Evolutionary conservation across 257 asterid genomes (phyloP).

Genomic region (Parsonsia alboflavescens): DNA sequence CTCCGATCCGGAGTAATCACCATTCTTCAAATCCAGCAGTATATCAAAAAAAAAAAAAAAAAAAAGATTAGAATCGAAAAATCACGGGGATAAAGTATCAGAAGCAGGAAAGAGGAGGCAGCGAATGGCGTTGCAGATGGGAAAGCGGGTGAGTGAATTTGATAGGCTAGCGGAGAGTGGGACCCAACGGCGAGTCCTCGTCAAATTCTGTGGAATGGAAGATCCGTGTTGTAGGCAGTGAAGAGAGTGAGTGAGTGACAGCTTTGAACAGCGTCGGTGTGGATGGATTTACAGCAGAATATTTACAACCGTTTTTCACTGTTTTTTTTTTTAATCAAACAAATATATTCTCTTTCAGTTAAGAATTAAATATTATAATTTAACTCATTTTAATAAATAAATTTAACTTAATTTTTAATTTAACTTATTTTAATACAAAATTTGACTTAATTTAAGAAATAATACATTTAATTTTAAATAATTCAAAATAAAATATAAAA

Average conservation of each 20-base stretch:
- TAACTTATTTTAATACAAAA: too few relatives aligned
- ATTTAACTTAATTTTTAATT: too few relatives aligned
- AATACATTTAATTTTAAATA: too few relatives aligned
- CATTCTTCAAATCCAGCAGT: conserved; percentile 13
- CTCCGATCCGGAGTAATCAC: conserved; percentile 20
- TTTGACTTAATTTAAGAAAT: too few relatives aligned
- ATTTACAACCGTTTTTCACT: not conserved
- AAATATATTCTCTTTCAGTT: too few relatives aligned
- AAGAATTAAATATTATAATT: too few relatives aligned
- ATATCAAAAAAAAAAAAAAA: too few relatives aligned
- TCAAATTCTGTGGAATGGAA: not conserved
- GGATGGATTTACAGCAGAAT: not conserved
- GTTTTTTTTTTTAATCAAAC: not conserved
- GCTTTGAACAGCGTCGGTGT: not conserved
- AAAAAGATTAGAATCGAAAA: not conserved
- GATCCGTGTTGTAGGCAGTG: not conserved
- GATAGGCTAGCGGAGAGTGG: not conserved
- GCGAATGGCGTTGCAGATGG: not conserved
- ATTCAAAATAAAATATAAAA: too few relatives aligned
- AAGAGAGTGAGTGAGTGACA: not conserved
- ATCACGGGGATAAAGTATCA: not conserved
- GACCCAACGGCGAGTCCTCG: conserved; percentile 1
- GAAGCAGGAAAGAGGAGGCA: not conserved
- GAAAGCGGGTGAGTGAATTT: not conserved
- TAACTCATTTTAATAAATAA: too few relatives aligned